Evolutionary conservation across 2,329 filamentous ascomycete genomes (phyloP).

Genomic region (Alternaria atra): DNA sequence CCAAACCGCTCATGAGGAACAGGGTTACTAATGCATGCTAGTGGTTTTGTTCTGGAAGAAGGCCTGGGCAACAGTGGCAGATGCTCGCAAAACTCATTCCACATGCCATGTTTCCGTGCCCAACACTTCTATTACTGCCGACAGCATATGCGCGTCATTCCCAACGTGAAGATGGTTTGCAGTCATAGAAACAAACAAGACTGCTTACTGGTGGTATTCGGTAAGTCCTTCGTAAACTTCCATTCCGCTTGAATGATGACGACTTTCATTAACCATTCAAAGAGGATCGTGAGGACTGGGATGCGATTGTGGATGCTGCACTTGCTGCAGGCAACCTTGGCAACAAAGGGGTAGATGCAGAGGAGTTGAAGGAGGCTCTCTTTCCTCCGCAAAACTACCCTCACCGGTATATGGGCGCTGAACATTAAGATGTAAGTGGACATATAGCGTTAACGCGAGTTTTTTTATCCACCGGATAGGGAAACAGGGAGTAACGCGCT

Average conservation of each 20-base stretch:
- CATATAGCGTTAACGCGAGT: neutral
- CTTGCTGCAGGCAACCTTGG: neutral
- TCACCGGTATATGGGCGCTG: neutral
- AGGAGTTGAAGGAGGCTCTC: constrained; percentile 1
- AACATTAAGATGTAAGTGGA: neutral
- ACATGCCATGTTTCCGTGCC: constrained; percentile 11
- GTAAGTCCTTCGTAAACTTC: constrained; percentile 7
- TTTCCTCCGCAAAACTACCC: neutral
- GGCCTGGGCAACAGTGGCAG: neutral
- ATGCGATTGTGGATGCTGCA: constrained; percentile 1
- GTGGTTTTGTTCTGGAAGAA: neutral
- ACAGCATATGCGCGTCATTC: constrained; percentile 7
- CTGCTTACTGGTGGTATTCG: constrained; percentile 1
- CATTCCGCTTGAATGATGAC: neutral
- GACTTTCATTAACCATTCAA: neutral
- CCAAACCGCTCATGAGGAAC: neutral
- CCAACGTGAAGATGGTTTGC: neutral
- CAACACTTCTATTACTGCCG: constrained; percentile 16
- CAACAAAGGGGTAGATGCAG: neutral
- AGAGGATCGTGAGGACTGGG: constrained; percentile 8
- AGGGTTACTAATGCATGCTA: neutral
- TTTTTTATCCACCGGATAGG: neutral
- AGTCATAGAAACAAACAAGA: neutral
- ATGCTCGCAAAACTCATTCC: neutral
- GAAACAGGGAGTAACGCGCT: no score